A percentile compares a stretch with the other conserved stretches of the same genome.
Conservation (phyloP, 1,284 basidiomycete species). For the Ceratobasidium sp. region DNA sequence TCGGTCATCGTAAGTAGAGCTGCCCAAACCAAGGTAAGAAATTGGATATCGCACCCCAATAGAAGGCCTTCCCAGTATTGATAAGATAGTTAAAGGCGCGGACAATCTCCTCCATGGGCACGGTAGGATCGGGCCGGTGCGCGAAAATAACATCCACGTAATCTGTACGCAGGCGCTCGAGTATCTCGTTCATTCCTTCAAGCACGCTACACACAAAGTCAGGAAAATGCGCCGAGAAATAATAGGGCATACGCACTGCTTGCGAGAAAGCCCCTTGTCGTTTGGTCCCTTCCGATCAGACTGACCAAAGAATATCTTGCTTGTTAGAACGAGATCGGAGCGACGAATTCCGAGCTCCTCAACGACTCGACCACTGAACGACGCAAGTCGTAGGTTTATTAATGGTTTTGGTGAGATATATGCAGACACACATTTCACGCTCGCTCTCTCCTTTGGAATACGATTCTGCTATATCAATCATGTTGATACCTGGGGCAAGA, state of each 20-base stretch:
- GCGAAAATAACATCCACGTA: conserved; percentile 63
- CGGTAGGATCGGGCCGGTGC: conserved; percentile 58
- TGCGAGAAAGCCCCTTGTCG: conserved; percentile 54
- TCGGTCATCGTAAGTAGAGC: not conserved
- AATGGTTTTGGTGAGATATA: conserved; percentile 49
- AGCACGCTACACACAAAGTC: conserved; percentile 57
- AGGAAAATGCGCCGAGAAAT: not conserved
- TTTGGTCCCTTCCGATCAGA: conserved; percentile 54
- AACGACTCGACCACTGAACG: conserved; percentile 57
- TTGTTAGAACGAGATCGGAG: conserved; percentile 60
- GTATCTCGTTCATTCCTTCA: conserved; percentile 75
- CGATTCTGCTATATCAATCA: conserved; percentile 61
- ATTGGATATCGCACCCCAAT: conserved; percentile 55
- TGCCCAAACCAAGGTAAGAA: not conserved
- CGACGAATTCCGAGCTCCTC: conserved; percentile 60
- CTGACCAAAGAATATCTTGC: conserved; percentile 61
- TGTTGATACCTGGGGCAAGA: conserved; percentile 55
- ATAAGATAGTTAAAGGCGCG: conserved; percentile 77
- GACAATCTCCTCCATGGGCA: conserved; percentile 66
- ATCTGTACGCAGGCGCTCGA: conserved; percentile 76
- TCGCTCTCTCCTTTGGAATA: conserved; percentile 59
- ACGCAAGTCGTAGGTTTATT: not conserved
- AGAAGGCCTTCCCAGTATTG: conserved; percentile 71
- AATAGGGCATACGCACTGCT: conserved; percentile 53
- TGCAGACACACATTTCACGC: conserved; percentile 42